Conservation (phyloP, 495 filamentous ascomycete species). For the Penicillium odoratum region DNA sequence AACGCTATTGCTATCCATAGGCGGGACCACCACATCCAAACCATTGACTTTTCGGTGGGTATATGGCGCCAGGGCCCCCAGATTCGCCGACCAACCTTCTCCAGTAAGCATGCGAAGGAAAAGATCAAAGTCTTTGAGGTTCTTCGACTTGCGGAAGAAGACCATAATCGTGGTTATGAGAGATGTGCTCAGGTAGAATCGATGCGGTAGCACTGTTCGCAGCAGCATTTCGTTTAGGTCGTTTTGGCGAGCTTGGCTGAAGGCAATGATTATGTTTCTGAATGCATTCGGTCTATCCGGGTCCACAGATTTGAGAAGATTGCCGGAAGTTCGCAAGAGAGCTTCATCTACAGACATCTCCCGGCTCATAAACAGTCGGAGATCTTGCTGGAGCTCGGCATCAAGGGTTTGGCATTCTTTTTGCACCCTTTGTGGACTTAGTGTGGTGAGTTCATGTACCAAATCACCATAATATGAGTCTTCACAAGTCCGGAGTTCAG, state of each 20-base stretch:
- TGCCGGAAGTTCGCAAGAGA: constrained; percentile 37
- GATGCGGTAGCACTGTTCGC: constrained; percentile 40
- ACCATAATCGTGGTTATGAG: constrained; percentile 38
- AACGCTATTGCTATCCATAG: constrained; percentile 34
- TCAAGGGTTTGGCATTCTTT: constrained; percentile 29
- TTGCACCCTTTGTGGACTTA: constrained; percentile 13
- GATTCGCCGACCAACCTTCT: constrained; percentile 35
- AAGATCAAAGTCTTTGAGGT: constrained; percentile 44
- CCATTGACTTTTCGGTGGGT: constrained; percentile 29
- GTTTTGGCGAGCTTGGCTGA: constrained; percentile 41
- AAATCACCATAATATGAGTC: constrained; percentile 32
- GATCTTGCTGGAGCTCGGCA: constrained; percentile 31
- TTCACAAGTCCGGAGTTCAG: constrained; percentile 23
- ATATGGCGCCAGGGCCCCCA: constrained; percentile 29
- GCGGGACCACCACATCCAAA: constrained; percentile 38
- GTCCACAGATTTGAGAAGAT: constrained; percentile 34
- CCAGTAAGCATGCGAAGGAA: constrained; percentile 45
- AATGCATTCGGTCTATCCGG: constrained; percentile 39
- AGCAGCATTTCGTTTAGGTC: constrained; percentile 42
- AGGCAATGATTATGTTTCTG: constrained; percentile 38
- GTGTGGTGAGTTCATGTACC: constrained; percentile 19
- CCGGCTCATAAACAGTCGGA: constrained; percentile 29
- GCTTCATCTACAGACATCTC: constrained; percentile 40
- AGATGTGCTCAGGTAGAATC: constrained; percentile 37
- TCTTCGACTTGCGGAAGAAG: constrained; percentile 44